Evolutionary conservation across 208 protist species (phyloP).

Genomic region (Trichomonas gallinae): DNA sequence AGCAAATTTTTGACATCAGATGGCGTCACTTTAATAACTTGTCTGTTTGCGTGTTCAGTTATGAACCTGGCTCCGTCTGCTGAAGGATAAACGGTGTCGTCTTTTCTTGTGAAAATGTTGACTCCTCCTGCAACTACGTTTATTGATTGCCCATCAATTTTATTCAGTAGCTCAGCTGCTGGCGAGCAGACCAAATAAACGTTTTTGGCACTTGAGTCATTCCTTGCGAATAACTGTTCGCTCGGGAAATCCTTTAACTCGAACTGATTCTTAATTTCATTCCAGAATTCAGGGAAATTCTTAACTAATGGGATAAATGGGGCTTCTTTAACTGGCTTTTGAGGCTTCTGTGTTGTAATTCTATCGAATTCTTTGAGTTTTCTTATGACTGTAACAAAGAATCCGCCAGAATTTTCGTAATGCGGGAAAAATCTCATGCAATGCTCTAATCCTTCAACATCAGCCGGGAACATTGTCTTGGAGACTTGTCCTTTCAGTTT

Average conservation of each 20-base stretch:
- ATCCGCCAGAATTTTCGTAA: conserved; percentile 50
- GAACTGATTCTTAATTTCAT: not conserved
- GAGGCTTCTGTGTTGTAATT: not conserved
- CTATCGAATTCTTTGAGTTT: conserved; percentile 33
- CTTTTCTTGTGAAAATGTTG: not conserved
- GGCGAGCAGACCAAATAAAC: not conserved
- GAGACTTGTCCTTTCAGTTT: not conserved
- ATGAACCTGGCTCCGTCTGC: not conserved
- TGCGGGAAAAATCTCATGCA: conserved; percentile 53
- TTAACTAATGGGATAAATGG: not conserved
- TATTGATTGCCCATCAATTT: not conserved
- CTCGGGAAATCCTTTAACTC: not conserved
- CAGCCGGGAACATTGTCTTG: not conserved
- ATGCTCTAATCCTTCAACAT: not conserved
- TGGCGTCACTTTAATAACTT: not conserved
- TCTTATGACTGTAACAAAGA: conserved; percentile 51
- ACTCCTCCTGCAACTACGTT: not conserved
- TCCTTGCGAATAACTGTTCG: not conserved
- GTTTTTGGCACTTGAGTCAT: not conserved
- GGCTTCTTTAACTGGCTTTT: not conserved
- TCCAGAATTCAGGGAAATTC: not conserved
- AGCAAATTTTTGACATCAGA: not conserved
- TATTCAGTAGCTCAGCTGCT: not conserved
- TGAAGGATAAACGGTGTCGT: not conserved
- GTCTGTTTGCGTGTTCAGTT: not conserved